Conservation (phyloP, 768 basidiomycete species). For the Boletus pseudopeckii region DNA sequence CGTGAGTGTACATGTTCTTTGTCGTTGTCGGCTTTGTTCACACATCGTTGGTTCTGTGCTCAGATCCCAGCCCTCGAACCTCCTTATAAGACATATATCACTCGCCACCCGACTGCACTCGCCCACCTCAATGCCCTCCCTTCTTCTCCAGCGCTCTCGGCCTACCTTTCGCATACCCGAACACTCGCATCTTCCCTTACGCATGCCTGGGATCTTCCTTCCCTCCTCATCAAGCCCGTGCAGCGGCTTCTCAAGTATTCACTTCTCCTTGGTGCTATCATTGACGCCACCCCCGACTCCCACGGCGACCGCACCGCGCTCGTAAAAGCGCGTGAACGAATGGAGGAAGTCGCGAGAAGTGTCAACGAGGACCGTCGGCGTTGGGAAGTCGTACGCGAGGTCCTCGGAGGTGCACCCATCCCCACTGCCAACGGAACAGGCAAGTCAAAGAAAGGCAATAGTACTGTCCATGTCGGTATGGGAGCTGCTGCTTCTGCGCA, state of each 20-base stretch:
- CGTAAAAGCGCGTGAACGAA: conserved; percentile 34
- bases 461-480: conserved; percentile 38
- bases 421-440: conserved; percentile 38
- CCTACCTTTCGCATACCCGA: conserved; percentile 66
- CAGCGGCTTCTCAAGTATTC: conserved; percentile 95
- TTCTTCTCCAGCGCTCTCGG: conserved; percentile 44
- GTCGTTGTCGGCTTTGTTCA: neutral
- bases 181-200: conserved; percentile 67
- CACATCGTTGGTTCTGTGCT: neutral
- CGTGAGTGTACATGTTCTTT: conserved; percentile 41
- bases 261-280: conserved; percentile 73
- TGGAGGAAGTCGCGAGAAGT: conserved; percentile 70
- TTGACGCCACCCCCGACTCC: conserved; percentile 66
- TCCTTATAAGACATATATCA: conserved; percentile 78
- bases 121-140: conserved; percentile 55
- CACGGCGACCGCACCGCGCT: conserved; percentile 57
- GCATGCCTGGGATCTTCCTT: conserved; percentile 90
- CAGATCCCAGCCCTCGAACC: conserved; percentile 70
- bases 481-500: conserved; percentile 55
- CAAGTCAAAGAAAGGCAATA: conserved; percentile 38
- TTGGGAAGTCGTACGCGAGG: conserved; percentile 76
- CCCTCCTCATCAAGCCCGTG: conserved; percentile 95
- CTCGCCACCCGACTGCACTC: conserved; percentile 71
- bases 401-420: conserved; percentile 45
- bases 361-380: conserved; percentile 78